Conservation (phyloP, 208 protist species). For the Trypanosoma vivax region DNA sequence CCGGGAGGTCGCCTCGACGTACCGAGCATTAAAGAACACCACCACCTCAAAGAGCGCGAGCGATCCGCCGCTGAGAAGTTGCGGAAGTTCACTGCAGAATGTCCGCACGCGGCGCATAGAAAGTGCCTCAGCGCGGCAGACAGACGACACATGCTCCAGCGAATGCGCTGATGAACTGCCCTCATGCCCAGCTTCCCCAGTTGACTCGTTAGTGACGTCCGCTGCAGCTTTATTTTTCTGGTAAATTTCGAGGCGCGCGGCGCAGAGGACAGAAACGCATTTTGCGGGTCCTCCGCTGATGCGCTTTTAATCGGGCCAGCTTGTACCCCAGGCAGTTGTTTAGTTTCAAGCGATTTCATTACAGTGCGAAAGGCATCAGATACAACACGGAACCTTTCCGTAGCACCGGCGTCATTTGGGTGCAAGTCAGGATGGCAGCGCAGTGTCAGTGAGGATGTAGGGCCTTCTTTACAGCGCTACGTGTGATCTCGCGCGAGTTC, state of each 20-base stretch:
- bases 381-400: slow-evolving; percentile 60
- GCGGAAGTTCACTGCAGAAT: slow-evolving; percentile 66
- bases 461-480: slow-evolving; percentile 63
- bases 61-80: slow-evolving; percentile 52
- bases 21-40: slow-evolving; percentile 69
- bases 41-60: slow-evolving; percentile 77
- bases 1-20: slow-evolving; percentile 58
- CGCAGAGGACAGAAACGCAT: slow-evolving; percentile 48
- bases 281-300: slow-evolving; percentile 40
- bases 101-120: slow-evolving; percentile 55
- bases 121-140: slow-evolving; percentile 57
- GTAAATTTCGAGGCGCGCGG: slow-evolving; percentile 49
- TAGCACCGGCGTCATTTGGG: slow-evolving; percentile 64
- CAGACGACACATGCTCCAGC: slow-evolving; percentile 64
- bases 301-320: slow-evolving; percentile 1
- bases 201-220: neutral
- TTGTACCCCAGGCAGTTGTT: neutral
- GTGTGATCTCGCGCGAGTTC: slow-evolving; percentile 25
- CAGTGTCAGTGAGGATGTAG: slow-evolving; percentile 69
- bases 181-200: neutral
- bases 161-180: slow-evolving; percentile 39
- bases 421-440: slow-evolving; percentile 76
- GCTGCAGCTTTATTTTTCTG: slow-evolving; percentile 18
- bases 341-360: slow-evolving; percentile 50
- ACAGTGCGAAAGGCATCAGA: slow-evolving; percentile 73